These are phyloP conservation scores for Leishmania tarentolae DNA, from an alignment of 208 protist genomes.

Conservation along the genomic window DNA sequence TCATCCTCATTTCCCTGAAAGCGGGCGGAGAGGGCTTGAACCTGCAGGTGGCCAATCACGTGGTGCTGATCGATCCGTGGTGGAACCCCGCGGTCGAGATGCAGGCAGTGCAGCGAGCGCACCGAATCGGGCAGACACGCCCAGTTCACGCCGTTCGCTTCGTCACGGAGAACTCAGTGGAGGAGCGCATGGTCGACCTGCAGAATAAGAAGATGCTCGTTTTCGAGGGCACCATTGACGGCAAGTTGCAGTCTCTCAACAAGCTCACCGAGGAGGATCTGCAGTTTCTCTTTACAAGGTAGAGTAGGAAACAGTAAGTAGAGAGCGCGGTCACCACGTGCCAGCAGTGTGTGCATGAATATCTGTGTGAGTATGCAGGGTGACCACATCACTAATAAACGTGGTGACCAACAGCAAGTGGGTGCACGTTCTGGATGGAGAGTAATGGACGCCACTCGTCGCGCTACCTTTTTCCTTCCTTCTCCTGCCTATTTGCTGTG, in stretches of 20 bases:
- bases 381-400: neutral
- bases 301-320: neutral
- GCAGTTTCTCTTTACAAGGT: conserved; percentile 90
- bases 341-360: neutral
- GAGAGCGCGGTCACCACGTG: neutral
- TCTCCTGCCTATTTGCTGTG: neutral
- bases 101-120: conserved; percentile 98
- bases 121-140: conserved; percentile 98
- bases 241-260: conserved; percentile 80
- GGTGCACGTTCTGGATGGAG: neutral
- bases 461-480: neutral
- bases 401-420: neutral
- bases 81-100: conserved; percentile 98
- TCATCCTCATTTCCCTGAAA: conserved; percentile 98
- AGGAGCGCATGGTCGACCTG: conserved; percentile 93
- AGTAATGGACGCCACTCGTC: neutral
- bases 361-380: neutral
- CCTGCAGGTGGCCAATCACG: conserved; percentile 97
- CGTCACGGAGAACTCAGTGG: conserved; percentile 91
- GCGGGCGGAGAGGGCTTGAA: conserved; percentile 99
- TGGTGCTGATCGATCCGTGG: conserved; percentile 98
- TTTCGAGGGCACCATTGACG: conserved; percentile 93
- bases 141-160: conserved; percentile 96
- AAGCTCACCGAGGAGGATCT: conserved; percentile 87
- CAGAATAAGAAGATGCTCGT: conserved; percentile 95